phyloP scores from a whole-genome alignment of 2,329 filamentous ascomycete species.

The Aspergillus alliaceus region DNA sequence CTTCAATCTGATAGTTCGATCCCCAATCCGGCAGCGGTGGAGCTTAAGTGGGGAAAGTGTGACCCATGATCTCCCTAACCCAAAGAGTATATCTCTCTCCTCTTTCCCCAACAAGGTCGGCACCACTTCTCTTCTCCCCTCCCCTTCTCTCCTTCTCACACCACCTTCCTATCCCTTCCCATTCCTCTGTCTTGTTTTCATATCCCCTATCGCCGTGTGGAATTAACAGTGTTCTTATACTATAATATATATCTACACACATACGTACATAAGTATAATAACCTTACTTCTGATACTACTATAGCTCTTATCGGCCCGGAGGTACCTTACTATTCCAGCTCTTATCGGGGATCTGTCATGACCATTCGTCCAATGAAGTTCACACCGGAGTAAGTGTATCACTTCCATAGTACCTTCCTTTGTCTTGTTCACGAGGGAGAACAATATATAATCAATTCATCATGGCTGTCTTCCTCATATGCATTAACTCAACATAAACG shows the following conservation, averaged over 20 bases:
- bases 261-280: too few relatives aligned
- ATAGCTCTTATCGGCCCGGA: too few relatives aligned
- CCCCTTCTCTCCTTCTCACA: neutral
- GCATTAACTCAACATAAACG: neutral
- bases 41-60: neutral
- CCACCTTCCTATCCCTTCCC: neutral
- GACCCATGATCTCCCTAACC: neutral
- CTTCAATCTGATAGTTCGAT: too few relatives aligned
- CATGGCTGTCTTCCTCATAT: neutral
- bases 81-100: neutral
- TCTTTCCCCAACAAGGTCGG: neutral
- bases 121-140: conserved; percentile 1
- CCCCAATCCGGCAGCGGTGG: too few relatives aligned
- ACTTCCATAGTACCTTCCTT: neutral
- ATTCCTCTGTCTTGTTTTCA: too few relatives aligned
- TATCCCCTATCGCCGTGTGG: neutral
- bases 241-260: neutral
- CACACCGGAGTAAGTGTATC: conserved; percentile 40
- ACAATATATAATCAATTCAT: neutral
- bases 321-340: conserved; percentile 16
- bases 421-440: neutral
- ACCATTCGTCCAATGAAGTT: conserved; percentile 43
- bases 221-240: too few relatives aligned
- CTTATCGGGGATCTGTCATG: conserved; percentile 31
- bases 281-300: too few relatives aligned